Base-by-base conservation (phyloP, 2,329 filamentous ascomycete genomes). In the Calonectria honghensis region DNA sequence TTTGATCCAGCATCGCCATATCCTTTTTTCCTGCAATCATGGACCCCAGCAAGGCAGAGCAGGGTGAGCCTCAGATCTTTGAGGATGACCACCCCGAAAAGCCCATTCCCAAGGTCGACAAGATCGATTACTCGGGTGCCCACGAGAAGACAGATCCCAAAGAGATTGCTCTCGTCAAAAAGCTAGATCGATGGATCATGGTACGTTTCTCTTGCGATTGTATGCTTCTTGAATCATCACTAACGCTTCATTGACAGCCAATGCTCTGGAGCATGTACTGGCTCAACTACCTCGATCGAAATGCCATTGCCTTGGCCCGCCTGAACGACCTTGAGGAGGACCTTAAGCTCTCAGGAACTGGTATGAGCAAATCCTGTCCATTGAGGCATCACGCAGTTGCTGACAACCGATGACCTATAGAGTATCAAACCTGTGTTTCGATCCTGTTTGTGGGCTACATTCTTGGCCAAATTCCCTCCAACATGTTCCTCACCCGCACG, bases 231-330 rank as follows among this genome's bases (percentile, higher is more conserved):
- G 39, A 5, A 18, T 32, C 4, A 37, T 39, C 4, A 52, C 65
- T 35, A 3, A 48, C 13, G 45, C 32, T 10, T 5, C 9, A 5
- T 45, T 6, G 10, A 32, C 37, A 68, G 66, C 83, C 83, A 0
- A 85, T 83, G 67, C 75, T 85, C 0, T 85, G 83, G 82, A 69
- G 76, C 73, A 81, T 84, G 81, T 88, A 87, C 76, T 88, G 84
- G 78, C 80, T 87, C 32, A 87, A 86, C 52, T 87, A 86, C 64
- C 80, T 87, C 41, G 87, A 89, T 48, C 83, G 86, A 2, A 88
- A 88, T 67, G 87, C 87, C 57, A 88, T 89, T 73, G 86, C 86
- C 0, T 83, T 87, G 31, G 87, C 87, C 4, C 79, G 81, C 1
- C 74, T 85, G 20, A 83, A 84, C 68, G 72, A 72, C 32, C 77